phyloP scores from a whole-genome alignment of 768 basidiomycete species.

The Trametes meyenii region DNA sequence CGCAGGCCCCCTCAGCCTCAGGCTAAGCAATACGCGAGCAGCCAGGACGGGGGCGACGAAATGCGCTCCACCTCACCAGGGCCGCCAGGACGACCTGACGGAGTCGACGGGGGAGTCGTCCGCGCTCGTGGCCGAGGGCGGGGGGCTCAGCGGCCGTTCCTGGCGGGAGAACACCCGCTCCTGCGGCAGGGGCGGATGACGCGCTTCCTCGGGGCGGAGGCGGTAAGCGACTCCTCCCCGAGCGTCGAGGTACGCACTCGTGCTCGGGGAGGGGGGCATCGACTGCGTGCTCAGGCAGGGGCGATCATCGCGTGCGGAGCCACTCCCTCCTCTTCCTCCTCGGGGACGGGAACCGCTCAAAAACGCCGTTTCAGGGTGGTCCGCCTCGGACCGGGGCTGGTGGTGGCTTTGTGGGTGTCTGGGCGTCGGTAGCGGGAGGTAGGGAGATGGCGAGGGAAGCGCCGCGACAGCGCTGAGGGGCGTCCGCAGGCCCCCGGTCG shows the following conservation, averaged over 20 bases:
- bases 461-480: slow-evolving; percentile 15
- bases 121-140: slow-evolving; percentile 17
- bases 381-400: slow-evolving; percentile 4
- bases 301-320: slow-evolving; percentile 12
- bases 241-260: slow-evolving; percentile 11
- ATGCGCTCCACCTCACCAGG: slow-evolving; percentile 10
- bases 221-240: background rate
- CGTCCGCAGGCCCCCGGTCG: slow-evolving; percentile 3
- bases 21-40: background rate
- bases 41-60: background rate
- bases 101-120: slow-evolving; percentile 16
- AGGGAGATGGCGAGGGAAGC: slow-evolving; percentile 8
- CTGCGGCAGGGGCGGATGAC: background rate
- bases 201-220: background rate
- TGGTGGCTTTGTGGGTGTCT: slow-evolving; percentile 10
- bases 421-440: background rate
- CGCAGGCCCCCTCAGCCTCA: background rate
- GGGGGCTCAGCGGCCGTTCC: slow-evolving; percentile 18
- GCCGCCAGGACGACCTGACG: slow-evolving; percentile 16
- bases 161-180: slow-evolving; percentile 13
- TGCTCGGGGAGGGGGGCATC: slow-evolving; percentile 16
- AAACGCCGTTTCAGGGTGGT: background rate
- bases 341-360: slow-evolving; percentile 8
- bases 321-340: too few species aligned
- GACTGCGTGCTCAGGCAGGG: slow-evolving; percentile 8